Evolutionary conservation across 768 basidiomycete species (phyloP), one percentile per base, ranked within the genome.

Genomic region (Lactarius hatsudake): DNA sequence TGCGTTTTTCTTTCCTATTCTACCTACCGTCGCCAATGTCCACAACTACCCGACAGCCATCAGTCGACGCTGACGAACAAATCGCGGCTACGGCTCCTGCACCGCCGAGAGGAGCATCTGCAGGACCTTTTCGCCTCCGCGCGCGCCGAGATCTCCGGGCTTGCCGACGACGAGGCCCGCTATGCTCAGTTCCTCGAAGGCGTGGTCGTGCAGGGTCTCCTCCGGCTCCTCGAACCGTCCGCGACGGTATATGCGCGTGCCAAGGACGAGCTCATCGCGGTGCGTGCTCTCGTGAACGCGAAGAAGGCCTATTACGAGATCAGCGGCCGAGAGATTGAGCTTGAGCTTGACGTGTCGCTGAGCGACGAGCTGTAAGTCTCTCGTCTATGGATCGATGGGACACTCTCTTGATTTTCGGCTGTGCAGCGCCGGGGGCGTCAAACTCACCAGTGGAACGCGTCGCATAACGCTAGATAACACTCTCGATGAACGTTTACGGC

Each of bases 51-150:
- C 6, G 20, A 38, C 54, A 98, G 96, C 71, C 88, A 95, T 9
- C 93, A 96, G 76, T 98, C 96, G 7, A 98, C 93, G 30, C 83
- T 96, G 68, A 97, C 95, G 71, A 99, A 98, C 84, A 95, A 93
- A 74, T 94, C 96, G 17, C 93, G 97, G 42, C 84, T 99, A 72
- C 87, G 84, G 74, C 84, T 98, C 36, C 86, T 98, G 12, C 91
- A 96, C 75, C 87, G 89, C 65, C 87, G 96, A 59, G 96, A 98
- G 78, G 94, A 97, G 75, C 87, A 95, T 61, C 80, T 98, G 7
- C 93, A 96, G 74, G 88, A 93, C 65, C 86, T 98, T 68, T 98
- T 99, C 77, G 78, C 83, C 9, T 82, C 86, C 2, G 86, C 94
- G 1, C 87, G 93, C 60, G 77, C 80, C 51, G 79, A 85, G 55